Conservation (phyloP, 495 filamentous ascomycete genomes). For the Neurospora sp. region DNA sequence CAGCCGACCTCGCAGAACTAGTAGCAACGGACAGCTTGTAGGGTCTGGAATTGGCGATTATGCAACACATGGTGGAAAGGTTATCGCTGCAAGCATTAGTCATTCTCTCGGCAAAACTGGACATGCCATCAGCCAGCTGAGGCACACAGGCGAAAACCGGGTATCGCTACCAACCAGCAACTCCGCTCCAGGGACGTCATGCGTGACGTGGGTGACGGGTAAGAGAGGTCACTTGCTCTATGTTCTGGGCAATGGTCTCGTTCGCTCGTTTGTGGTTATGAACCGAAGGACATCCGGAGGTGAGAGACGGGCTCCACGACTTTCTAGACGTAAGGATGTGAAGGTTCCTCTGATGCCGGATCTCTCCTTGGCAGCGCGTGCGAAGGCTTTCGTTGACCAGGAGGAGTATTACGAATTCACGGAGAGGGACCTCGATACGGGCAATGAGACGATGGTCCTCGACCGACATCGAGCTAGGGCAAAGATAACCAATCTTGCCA, state of each 20-base stretch:
- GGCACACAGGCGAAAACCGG: conserved; percentile 76
- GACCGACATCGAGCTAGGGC: conserved; percentile 20
- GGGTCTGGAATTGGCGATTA: conserved; percentile 55
- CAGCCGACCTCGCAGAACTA: conserved; percentile 38
- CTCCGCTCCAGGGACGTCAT: conserved; percentile 36
- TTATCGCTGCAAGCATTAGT: conserved; percentile 70
- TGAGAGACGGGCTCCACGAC: conserved; percentile 30
- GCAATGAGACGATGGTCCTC: conserved; percentile 32
- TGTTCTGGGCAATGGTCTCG: conserved; percentile 46
- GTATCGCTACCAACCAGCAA: conserved; percentile 56
- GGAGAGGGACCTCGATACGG: conserved; percentile 32
- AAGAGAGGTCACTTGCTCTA: conserved; percentile 44
- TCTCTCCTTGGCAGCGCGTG: conserved; percentile 30
- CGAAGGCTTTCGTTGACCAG: conserved; percentile 35
- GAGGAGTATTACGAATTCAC: conserved; percentile 39
- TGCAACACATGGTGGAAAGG: conserved; percentile 63
- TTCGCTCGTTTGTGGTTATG: conserved; percentile 59
- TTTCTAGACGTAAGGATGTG: conserved; percentile 52
- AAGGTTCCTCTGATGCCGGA: conserved; percentile 50
- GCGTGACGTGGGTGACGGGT: conserved; percentile 45
- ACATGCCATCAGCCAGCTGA: conserved; percentile 65
- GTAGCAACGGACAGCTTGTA: conserved; percentile 31
- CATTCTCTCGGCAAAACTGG: conserved; percentile 76
- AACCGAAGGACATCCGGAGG: conserved; percentile 30
- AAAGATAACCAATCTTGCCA: conserved; percentile 20